Evolutionary conservation across 2,329 filamentous ascomycete genomes (phyloP), one percentile per base, ranked within the genome.

Genomic region (Epichloe sylvatica): DNA sequence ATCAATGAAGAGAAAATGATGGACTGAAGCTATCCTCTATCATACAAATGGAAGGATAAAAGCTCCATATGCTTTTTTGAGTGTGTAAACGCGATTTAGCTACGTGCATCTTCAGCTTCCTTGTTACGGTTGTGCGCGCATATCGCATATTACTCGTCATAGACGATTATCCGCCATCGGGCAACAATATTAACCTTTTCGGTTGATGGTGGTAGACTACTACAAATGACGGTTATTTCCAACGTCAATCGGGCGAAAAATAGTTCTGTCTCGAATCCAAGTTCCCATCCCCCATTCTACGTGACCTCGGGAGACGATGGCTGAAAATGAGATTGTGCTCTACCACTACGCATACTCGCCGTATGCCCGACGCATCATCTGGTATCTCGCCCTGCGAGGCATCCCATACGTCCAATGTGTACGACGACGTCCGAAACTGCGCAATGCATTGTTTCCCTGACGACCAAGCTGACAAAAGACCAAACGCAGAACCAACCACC

Each of bases 391-490:
- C 38, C 72, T 87, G 3, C 76, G 83, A 40, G 73, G 74, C 25
- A 83, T 87, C 43, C 71, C 75, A 0, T 85, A 82, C 58, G 72
- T 71, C 46, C 74, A 86, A 78, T 86, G 82, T 57, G 80, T 84
- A 69, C 8, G 47, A 7, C 23, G 9, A 30, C 41, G 19, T 39
- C 21, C 8, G 3, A 13, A 30, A 30, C 30, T 4, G 30, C 30
- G 30, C 30, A 30, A 30, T 30, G 1, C 4, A 30, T 30, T 30
- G 30, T 30, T 30, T 30, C 30, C 9, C 30, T 30, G 30, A 30
- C 30, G 9, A 30, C 9, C 9, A 4, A 30, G 30, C 30, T 30
- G 1, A 23, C 35, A 25, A 8, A 8, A 25, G 5, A 3, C 2
- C 4, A 6, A 25, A 23, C 19, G 21, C 2, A 83, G 81, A 64